Base-by-base conservation (phyloP, 768 basidiomycete genomes). In the Hygrocybe coccinea region DNA sequence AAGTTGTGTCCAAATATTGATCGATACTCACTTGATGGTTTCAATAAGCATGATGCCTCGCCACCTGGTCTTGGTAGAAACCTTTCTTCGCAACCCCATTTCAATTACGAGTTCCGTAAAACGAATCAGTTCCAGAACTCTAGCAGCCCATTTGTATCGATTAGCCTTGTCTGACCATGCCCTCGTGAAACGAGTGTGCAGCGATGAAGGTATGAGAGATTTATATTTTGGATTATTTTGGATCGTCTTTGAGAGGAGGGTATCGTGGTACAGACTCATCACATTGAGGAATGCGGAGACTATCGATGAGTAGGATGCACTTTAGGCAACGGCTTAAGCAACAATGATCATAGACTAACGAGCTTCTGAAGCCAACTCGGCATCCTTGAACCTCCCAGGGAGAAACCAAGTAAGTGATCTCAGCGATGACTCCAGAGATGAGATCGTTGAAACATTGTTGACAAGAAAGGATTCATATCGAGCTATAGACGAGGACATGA, bases 371-470 rank as follows among this genome's bases (percentile, higher is more conserved):
- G 91, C 94, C 49, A 98, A 76, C 69, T 97, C 95, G 45, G 94
- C 93, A 79, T 97, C 95, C 72, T 92, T 93, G 81, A 98, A 97
- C 60, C 94, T 82, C 57, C 95, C 95, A 43, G 95, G 95, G 43
- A 98, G 74, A 64, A 98, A 85, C 94, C 95, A 98, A 45, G 93
- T 94, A 56, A 97, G 73, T 37, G 92, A 94, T 60, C 92, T 79
- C 60, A 98, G 71, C 24, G 88, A 84, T 15, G 89, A 91, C 71
- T 98, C 95, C 62, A 97, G 73, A n/a, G 85, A 82, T 17, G 88
- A 85, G 50, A 97, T 89, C 19, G 89, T 85, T 1, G 86, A 84
- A 21, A 89, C 84, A 72, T 97, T 97, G 54, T 85, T 80, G 56
- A 97, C 74, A 57, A 97, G 78, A 64, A 93, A 89, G 24, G 79